These are phyloP conservation scores for Xylaria sp. DNA, from an alignment of 2,329 filamentous ascomycete genomes.

Conservation along the genomic window DNA sequence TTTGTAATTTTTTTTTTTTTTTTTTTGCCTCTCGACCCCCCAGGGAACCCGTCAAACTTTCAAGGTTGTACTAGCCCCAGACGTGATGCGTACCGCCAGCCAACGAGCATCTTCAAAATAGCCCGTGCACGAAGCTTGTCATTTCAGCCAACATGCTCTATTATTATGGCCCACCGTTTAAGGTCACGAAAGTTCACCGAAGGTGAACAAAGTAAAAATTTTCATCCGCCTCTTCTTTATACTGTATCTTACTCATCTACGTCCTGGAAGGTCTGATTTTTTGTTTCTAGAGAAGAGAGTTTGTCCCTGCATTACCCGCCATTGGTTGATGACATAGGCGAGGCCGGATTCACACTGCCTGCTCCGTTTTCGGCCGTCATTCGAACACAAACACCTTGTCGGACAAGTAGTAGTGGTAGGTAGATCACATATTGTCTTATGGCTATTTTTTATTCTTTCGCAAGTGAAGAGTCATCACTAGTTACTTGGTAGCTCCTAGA, in stretches of 20 bases:
- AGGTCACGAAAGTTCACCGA: conserved; percentile 10
- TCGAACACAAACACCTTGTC: conserved; percentile 21
- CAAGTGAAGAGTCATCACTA: conserved; percentile 31
- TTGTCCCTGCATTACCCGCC: conserved; percentile 36
- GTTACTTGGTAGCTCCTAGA: conserved; percentile 17
- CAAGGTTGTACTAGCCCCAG: conserved; percentile 28
- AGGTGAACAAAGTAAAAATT: conserved; percentile 37
- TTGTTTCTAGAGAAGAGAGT: conserved; percentile 31
- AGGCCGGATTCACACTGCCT: conserved; percentile 35
- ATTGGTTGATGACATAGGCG: conserved; percentile 41
- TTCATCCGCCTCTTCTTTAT: conserved; percentile 31
- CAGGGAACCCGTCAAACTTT: background rate
- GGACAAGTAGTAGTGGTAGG: conserved; percentile 12
- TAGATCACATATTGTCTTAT: conserved; percentile 14
- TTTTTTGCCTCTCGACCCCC: conserved; percentile 6
- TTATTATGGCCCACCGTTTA: conserved; percentile 27
- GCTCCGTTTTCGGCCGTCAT: conserved; percentile 47
- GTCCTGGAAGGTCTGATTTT: conserved; percentile 31
- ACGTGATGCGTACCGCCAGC: conserved; percentile 21
- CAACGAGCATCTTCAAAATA: conserved; percentile 32
- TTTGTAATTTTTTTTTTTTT: background rate
- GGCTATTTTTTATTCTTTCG: background rate
- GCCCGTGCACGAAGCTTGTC: conserved; percentile 30
- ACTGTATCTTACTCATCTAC: conserved; percentile 34
- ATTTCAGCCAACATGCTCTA: conserved; percentile 23